Percentiles rank a stretch among this genome's conserved stretches.
These are phyloP conservation scores for Collariella sp. DNA, from an alignment of 495 filamentous ascomycete species.

Conservation along the genomic window DNA sequence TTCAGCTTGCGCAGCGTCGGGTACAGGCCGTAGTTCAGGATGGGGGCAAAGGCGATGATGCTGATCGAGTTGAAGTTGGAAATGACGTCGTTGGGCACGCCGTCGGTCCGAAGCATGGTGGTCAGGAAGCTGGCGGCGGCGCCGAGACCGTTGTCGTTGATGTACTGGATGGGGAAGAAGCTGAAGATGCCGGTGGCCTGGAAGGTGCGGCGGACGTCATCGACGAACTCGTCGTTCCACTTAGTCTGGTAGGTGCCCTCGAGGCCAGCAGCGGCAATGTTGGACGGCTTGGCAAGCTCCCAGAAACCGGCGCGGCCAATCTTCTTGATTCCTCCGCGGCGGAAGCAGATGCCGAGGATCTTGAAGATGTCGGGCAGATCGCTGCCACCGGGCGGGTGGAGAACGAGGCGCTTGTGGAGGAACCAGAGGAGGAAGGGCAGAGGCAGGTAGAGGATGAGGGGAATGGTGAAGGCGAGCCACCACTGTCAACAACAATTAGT, in stretches of 20 bases:
- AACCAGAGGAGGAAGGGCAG: slow-evolving; percentile 46
- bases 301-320: slow-evolving; percentile 53
- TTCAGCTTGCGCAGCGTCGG: slow-evolving; percentile 54
- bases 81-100: slow-evolving; percentile 70
- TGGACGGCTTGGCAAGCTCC: slow-evolving; percentile 55
- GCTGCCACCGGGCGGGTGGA: slow-evolving; percentile 44
- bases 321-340: slow-evolving; percentile 45
- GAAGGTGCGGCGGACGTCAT: slow-evolving; percentile 49
- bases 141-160: slow-evolving; percentile 49
- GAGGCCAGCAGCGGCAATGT: slow-evolving; percentile 43
- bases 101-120: slow-evolving; percentile 56
- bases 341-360: slow-evolving; percentile 45
- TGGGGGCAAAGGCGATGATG: slow-evolving; percentile 61
- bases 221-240: slow-evolving; percentile 51
- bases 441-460: slow-evolving; percentile 51
- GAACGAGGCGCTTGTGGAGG: slow-evolving; percentile 45
- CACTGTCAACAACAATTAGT: slow-evolving; percentile 30
- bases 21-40: slow-evolving; percentile 57
- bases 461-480: slow-evolving; percentile 66
- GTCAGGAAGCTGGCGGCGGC: slow-evolving; percentile 42
- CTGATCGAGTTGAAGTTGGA: slow-evolving; percentile 65
- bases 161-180: slow-evolving; percentile 64
- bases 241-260: slow-evolving; percentile 21
- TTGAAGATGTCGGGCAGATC: slow-evolving; percentile 48
- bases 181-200: slow-evolving; percentile 51